Base-by-base conservation (phyloP, 805 yeast genomes). In the Pichia pseudocactophila region DNA sequence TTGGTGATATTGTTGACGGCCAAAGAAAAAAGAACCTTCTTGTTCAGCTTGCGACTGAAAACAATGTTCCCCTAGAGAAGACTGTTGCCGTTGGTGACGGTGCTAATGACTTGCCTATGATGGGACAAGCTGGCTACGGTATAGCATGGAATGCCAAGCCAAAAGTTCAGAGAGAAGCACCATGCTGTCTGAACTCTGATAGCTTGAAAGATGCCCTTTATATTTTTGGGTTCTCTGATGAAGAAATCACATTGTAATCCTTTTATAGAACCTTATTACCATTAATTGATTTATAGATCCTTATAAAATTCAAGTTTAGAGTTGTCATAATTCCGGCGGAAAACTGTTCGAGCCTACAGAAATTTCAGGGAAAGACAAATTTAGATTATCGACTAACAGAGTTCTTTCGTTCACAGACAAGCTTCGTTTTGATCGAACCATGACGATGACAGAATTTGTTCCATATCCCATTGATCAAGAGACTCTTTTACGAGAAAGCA, bases 71-170 rank as follows among this genome's bases (percentile, higher is more conserved):
- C 18, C 63, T 76, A 10, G 58, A 58, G 34, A 57, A 69, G 4
- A 80, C 81, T 1, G 80, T 84, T 36, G 96, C 96, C 38, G 83
- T 90, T 31, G 97, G 97, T 30, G 97, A 92, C 59, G 99, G 99
- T 31, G 96, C 97, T 19, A 92, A 92, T 56, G 99, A 92, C 64
- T 67, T 92, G 56, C 74, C 75, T 36, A 94, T 94, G 88, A 92
- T 92, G 97, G 73, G 68, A 2, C 76, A 64, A 12, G 96, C 96
- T 2, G 97, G 97, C 0, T 83, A 78, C 58, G 98, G 98, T 17
- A 70, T 92, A 41, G 98, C 98, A 0, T 92, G 96, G 94, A 84
- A 87, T 59, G 99, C 97, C 17, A 92, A 92, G 60, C 97, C 97
- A 18, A 79, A 72, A 49, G 98, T 92, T 2, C 97, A 88, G 61